Conservation (phyloP, 2,329 filamentous ascomycete genomes). For the Colletotrichum paranaense region DNA sequence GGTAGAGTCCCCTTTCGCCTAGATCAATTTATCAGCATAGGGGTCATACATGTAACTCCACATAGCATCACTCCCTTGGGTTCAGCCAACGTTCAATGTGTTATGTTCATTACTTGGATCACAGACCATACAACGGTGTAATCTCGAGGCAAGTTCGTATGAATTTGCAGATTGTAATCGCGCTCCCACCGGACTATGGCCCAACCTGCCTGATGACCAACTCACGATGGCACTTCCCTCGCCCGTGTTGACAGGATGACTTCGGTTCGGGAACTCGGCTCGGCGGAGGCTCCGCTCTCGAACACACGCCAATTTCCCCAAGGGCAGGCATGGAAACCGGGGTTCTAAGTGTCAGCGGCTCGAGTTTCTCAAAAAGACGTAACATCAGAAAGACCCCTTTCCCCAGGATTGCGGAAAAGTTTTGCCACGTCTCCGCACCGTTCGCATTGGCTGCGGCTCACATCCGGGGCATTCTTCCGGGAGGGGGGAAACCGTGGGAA, state of each 20-base stretch:
- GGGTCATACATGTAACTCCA: not conserved
- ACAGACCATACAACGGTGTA: not conserved
- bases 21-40: not conserved
- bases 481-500: not conserved
- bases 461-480: not conserved
- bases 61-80: not conserved
- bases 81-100: not conserved
- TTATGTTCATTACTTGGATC: not conserved
- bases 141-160: no score
- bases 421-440: constrained; percentile 9
- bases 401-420: constrained; percentile 16
- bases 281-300: not conserved
- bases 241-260: not conserved
- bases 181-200: not conserved
- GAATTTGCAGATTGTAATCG: not conserved
- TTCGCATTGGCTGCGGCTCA: not conserved
- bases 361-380: not conserved
- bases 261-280: not conserved
- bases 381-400: not conserved
- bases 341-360: not conserved
- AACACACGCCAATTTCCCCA: not conserved
- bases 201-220: not conserved
- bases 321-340: not conserved
- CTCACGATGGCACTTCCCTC: not conserved
- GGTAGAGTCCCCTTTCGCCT: not conserved